These are phyloP conservation scores for Microsporum canis DNA, from an alignment of 2,329 filamentous ascomycete genomes.

Conservation along the genomic window DNA sequence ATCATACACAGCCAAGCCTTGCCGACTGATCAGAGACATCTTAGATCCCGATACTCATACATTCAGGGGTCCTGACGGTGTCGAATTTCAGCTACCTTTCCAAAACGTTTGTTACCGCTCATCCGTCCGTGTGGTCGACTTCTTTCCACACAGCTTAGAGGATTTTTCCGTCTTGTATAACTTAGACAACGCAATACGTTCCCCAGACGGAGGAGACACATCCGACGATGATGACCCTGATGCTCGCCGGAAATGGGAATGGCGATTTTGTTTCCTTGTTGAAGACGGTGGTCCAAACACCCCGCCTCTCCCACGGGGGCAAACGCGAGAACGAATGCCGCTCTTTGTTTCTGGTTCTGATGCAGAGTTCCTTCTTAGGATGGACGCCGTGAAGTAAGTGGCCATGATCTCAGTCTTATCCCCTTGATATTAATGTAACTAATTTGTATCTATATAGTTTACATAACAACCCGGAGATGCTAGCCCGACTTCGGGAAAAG, in stretches of 20 bases:
- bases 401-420: constrained; percentile 7
- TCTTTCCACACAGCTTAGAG: constrained; percentile 55
- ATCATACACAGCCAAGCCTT: constrained; percentile 31
- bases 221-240: constrained; percentile 19
- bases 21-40: constrained; percentile 38
- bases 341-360: constrained; percentile 53
- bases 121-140: constrained; percentile 70
- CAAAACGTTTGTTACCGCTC: constrained; percentile 59
- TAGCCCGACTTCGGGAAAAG: constrained; percentile 52
- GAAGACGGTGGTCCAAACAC: constrained; percentile 49
- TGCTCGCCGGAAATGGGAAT: constrained; percentile 51
- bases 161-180: constrained; percentile 53
- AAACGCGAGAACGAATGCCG: constrained; percentile 46
- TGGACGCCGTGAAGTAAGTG: constrained; percentile 45
- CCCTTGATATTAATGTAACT: not conserved
- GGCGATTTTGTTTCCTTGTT: constrained; percentile 69
- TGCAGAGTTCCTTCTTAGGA: constrained; percentile 46
- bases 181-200: constrained; percentile 37
- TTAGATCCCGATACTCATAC: constrained; percentile 37
- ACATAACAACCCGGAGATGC: constrained; percentile 37
- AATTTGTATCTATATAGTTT: constrained; percentile 38
- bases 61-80: constrained; percentile 36
- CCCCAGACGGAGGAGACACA: constrained; percentile 32
- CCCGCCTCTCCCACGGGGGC: constrained; percentile 15
- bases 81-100: constrained; percentile 53